phyloP scores from a whole-genome alignment of 768 basidiomycete genomes.

The Psilocybe cyanescens region DNA sequence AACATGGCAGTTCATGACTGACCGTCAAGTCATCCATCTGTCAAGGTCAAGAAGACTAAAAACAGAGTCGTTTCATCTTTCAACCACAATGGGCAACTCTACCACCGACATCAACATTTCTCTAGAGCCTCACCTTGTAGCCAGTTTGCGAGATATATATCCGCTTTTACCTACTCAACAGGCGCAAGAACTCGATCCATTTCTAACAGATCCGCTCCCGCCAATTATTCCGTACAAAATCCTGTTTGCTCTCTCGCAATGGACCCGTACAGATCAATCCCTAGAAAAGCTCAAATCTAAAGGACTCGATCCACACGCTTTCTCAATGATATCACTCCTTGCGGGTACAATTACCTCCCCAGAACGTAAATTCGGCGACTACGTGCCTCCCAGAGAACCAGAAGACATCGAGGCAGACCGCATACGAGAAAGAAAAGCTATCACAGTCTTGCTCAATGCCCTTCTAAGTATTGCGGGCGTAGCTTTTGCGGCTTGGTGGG shows the following conservation, averaged over 20 bases:
- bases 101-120: slow-evolving; percentile 59
- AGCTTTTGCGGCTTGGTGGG: slow-evolving; percentile 76
- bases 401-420: slow-evolving; percentile 50
- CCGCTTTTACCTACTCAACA: slow-evolving; percentile 49
- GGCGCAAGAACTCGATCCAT: slow-evolving; percentile 41
- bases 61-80: slow-evolving; percentile 15
- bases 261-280: slow-evolving; percentile 64
- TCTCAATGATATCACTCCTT: slow-evolving; percentile 74
- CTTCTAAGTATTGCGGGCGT: slow-evolving; percentile 70
- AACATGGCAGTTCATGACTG: slow-evolving; percentile 14
- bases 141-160: slow-evolving; percentile 48
- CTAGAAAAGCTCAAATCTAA: slow-evolving; percentile 36
- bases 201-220: slow-evolving; percentile 39
- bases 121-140: slow-evolving; percentile 64
- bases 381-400: slow-evolving; percentile 47
- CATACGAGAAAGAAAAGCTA: slow-evolving; percentile 61
- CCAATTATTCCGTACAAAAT: slow-evolving; percentile 65
- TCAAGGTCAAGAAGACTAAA: slow-evolving; percentile 11
- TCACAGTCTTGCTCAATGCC: slow-evolving; percentile 73
- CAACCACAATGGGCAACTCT: slow-evolving; percentile 24
- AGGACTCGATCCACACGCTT: slow-evolving; percentile 54
- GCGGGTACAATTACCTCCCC: slow-evolving; percentile 83
- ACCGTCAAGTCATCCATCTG: slow-evolving; percentile 10
- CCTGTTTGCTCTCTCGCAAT: slow-evolving; percentile 63
- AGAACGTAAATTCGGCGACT: slow-evolving; percentile 65